phyloP scores from a whole-genome alignment of 495 filamentous ascomycete species.

The Viridothelium virens region DNA sequence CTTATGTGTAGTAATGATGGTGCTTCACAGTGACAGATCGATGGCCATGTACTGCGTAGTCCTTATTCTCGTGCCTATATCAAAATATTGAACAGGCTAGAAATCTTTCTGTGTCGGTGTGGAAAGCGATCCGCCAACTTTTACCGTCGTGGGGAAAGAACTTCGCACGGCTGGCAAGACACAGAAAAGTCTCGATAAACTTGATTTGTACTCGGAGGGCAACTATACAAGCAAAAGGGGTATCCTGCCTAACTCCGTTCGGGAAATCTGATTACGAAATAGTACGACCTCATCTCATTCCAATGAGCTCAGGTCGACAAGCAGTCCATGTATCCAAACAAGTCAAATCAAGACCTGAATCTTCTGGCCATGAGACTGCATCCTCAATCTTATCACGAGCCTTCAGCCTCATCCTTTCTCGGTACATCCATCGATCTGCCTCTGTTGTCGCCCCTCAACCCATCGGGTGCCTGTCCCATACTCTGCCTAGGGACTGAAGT shows the following conservation, averaged over 20 bases:
- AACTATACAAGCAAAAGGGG: conserved; percentile 1
- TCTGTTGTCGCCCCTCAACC: not conserved
- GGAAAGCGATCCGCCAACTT: not conserved
- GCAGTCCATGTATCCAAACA: not conserved
- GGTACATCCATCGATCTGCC: conserved; percentile 29
- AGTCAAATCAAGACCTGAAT: not conserved
- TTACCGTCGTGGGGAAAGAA: no score
- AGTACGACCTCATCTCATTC: not conserved
- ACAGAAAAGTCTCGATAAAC: not conserved
- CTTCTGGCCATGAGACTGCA: not conserved
- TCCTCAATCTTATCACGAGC: not conserved
- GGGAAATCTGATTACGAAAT: not conserved
- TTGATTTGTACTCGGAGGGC: not conserved
- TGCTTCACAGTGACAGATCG: no score
- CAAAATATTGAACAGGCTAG: not conserved
- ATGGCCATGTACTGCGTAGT: no score
- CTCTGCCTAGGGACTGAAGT: not conserved
- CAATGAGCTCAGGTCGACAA: not conserved
- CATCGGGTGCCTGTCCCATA: not conserved
- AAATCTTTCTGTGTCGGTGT: not conserved
- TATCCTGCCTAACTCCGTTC: conserved; percentile 11
- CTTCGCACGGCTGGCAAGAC: no score
- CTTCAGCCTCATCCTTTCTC: conserved; percentile 1
- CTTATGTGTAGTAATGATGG: no score
- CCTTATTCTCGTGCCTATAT: no score